Base-by-base conservation (phyloP, 129 eudicot species). In the Arctium minus region DNA sequence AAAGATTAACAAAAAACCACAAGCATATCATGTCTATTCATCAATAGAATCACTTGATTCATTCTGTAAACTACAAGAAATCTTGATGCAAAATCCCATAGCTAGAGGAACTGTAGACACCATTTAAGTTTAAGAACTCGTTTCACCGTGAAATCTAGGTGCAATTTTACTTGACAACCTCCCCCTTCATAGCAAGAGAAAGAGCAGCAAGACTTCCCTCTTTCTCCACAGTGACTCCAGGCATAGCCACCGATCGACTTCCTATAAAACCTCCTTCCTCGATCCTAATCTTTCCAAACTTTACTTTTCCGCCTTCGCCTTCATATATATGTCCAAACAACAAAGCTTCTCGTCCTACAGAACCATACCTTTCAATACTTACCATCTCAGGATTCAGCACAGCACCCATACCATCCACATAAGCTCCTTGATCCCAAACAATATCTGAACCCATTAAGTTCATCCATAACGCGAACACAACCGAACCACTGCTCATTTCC, bases 311-410 rank as follows among this genome's bases (percentile, higher is more conserved):
- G 1, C 85, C 89, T 76, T 91, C 94, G 38, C 94, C 94, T 83
- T 89, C 94, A 46, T 91, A 88, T 17, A 91, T 83, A 40, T 88
- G 94, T 37, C 94, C 94, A 81, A 91, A 89, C n/a, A 88, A 62
- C 73, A 88, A 76, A 46, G 91, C 91, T 68, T 88, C 94, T 72
- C 85, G 76, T 32, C 80, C 92, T 32, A 91, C 84, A 8, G 86
- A 85, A 9, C 89, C 92, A 18, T 80, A 70, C 72, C 74, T 74
- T 62, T 83, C 84, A 32, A 91, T 70, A 37, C 76, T 81, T 38
- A 91, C 89, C 88, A 91, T 76, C 86, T 91, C 92, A 29, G 94
- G 94, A 72, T 91, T 91, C 78, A 91, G 69, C 74, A 84, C 70
- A n/a, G 92, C 89, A 22, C 92, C 94, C 85, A 79, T 80, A 29